Base-by-base conservation (phyloP, 768 basidiomycete species). In the Wakefieldia striispora region DNA sequence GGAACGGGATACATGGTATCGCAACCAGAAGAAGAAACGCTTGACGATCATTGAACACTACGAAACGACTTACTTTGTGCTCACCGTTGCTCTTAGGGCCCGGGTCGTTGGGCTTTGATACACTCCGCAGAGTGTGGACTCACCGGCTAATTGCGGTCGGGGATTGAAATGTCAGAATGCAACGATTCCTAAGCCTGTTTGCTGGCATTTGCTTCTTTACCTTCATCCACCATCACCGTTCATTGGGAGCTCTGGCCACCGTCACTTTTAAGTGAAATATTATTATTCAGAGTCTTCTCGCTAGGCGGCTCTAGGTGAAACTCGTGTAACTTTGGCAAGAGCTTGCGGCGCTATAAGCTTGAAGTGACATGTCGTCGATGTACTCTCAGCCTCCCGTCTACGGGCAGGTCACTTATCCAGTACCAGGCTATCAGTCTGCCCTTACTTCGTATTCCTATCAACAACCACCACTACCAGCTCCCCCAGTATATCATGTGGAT, bases 301-400 rank as follows among this genome's bases (percentile, higher is more conserved):
- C 63, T 63, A 53, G 60, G 57, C 57, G 50, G 40, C 57, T 51
- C 60, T 60, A 62, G 68, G 66, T 66, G 67, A 64, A 55, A 59
- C 59, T 62, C 60, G 62, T 64, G 64, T 65, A 63, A 61, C 62
- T 41, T 60, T 67, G 60, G 31, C 59, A 62, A 58, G 54, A 60
- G 51, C 63, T 62, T 62, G 55, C 56, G 50, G 57, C 62, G 55
- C 49, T 56, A 64, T 71, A 72, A 73, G 70, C 60, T 69, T 70
- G 62, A 65, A 58, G 69, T 63, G 69, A 67, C 58, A 83, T 84
- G 81, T 82, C 81, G 81, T 82, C 81, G 56, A 69, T 82, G 62
- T 87, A 84, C 70, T 72, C 83, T 68, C 83, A 83, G 65, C 75
- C 70, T 65, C 72, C 77, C 36, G 58, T 71, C 61, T 86, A 79